A percentile compares a stretch with the other conserved stretches of the same genome.
These are phyloP conservation scores for Triticum aestivum DNA, from an alignment of 176 grass and related monocot species.

Conservation along the genomic window DNA sequence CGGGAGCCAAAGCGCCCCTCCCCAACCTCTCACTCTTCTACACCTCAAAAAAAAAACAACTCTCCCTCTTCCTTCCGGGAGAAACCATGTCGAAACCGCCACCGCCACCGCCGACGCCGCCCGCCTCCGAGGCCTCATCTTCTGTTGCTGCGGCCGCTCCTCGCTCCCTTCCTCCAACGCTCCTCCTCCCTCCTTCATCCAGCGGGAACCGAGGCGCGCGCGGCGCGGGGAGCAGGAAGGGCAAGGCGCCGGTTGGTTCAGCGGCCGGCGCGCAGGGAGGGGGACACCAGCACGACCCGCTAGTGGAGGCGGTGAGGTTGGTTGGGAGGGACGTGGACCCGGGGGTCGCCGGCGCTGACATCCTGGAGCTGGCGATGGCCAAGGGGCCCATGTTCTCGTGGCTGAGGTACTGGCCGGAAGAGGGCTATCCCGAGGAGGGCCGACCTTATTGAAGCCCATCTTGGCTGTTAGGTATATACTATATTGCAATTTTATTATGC, in stretches of 20 bases:
- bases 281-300: neutral
- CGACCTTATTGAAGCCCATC: slow-evolving; percentile 27
- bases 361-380: slow-evolving; percentile 46
- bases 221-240: neutral
- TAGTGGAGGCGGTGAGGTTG: slow-evolving; percentile 20
- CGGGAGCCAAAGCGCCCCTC: too few relatives aligned
- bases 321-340: slow-evolving; percentile 8
- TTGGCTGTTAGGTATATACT: neutral
- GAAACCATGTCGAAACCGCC: slow-evolving; percentile 28
- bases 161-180: slow-evolving; percentile 3
- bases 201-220: neutral
- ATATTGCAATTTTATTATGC: neutral
- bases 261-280: neutral
- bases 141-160: neutral
- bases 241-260: neutral
- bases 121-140: neutral
- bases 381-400: slow-evolving; percentile 50
- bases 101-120: neutral
- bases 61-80: neutral
- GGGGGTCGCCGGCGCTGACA: slow-evolving; percentile 26
- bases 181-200: neutral
- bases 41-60: neutral
- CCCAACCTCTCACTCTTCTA: too few relatives aligned
- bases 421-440: slow-evolving; percentile 29
- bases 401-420: slow-evolving; percentile 46